Base-by-base conservation (phyloP, 495 filamentous ascomycete species). In the Tuber microsphaerosporum region DNA sequence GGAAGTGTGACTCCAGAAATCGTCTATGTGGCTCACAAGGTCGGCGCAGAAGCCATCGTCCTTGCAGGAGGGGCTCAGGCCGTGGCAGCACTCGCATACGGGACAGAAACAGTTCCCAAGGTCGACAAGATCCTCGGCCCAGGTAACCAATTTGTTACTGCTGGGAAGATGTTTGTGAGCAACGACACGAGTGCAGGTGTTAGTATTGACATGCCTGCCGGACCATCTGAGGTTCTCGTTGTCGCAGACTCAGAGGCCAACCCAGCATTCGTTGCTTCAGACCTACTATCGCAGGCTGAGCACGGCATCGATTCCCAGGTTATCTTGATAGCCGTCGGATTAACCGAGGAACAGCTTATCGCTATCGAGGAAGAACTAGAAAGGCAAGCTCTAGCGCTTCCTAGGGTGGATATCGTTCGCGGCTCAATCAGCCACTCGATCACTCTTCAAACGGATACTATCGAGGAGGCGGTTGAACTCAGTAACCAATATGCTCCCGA, bases 51-150 rank as follows among this genome's bases (percentile, higher is more conserved):
- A 84, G 91, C 91, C 81, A 98, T 99, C 79, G 94, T 98, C 12
- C 89, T 98, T 20, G 95, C 95, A 7, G 95, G 95, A 56, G 95
- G 95, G 72, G 95, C 96, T 0, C 95, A 99, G 85, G 95, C 95
- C n/a, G 91, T 99, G 37, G 91, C 93, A 31, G 92, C 92, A 26
- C 90, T 95, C 87, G 92, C 93, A 22, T 91, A 95, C 80, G 93
- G 93, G 41, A 96, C 93, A 14, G 89, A 92, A 82, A 90, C 86
- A 81, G 89, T 98, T 75, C 92, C 85, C 82, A 99, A 99, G 86
- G 96, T 98, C 26, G 95, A 99, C 87, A 99, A 99, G 90, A 97
- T 99, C 80, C 89, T 99, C 7, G 95, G 95, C 1, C 95, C 95
- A 2, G 95, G 95, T 56, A 99, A 99, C 85, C 95, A 99, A 84